Evolutionary conservation across 2,329 filamentous ascomycete genomes (phyloP).

Genomic region (Aureobasidium sp.): DNA sequence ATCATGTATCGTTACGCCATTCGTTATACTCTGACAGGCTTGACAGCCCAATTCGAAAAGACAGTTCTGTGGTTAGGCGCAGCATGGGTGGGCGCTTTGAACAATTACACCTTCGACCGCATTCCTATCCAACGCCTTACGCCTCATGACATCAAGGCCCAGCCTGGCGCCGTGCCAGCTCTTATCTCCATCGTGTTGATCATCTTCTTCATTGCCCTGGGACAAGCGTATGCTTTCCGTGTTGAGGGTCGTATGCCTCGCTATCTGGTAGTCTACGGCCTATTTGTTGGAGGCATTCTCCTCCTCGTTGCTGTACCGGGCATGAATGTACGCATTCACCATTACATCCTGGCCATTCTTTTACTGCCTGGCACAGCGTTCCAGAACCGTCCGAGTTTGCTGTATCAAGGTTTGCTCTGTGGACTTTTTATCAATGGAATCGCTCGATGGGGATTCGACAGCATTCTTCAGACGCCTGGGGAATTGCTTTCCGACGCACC

Average conservation of each 20-base stretch:
- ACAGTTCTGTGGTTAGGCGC: conserved; percentile 81
- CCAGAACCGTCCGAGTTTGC: conserved; percentile 72
- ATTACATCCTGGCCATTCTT: conserved; percentile 84
- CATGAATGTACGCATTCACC: conserved; percentile 80
- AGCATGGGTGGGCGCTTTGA: conserved; percentile 83
- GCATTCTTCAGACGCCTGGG: conserved; percentile 72
- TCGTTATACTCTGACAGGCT: conserved; percentile 58
- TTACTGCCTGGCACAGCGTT: conserved; percentile 82
- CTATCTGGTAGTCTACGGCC: conserved; percentile 69
- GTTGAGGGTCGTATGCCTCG: conserved; percentile 71
- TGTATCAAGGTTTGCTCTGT: conserved; percentile 84
- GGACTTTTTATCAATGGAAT: conserved; percentile 92
- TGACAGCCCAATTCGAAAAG: conserved; percentile 83
- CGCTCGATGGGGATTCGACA: conserved; percentile 87
- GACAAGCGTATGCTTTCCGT: conserved; percentile 79
- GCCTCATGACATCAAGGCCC: conserved; percentile 75
- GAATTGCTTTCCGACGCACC: conserved; percentile 53
- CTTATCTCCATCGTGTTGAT: conserved; percentile 68
- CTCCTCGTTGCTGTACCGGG: conserved; percentile 64
- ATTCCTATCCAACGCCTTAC: conserved; percentile 93
- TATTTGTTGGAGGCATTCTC: conserved; percentile 59
- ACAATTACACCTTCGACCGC: conserved; percentile 90
- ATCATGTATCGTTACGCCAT: conserved; percentile 82
- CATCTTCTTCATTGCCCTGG: conserved; percentile 58
- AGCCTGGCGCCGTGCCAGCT: conserved; percentile 81